A percentile compares a stretch with the other conserved stretches of the same genome.
These are phyloP conservation scores for Ophiosphaerella narmari DNA, from an alignment of 2,329 filamentous ascomycete genomes.

Conservation along the genomic window DNA sequence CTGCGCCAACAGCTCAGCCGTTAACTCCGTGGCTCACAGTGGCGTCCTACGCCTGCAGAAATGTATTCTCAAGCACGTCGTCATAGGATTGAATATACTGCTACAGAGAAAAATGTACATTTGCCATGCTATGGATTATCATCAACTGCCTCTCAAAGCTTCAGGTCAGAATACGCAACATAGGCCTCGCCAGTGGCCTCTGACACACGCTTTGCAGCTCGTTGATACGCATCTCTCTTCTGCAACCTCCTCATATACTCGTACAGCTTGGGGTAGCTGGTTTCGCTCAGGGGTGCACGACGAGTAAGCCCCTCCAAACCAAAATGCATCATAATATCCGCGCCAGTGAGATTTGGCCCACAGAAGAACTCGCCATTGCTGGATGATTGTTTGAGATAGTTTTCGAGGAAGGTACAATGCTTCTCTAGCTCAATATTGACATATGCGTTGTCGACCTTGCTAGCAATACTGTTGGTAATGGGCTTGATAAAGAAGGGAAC, in stretches of 20 bases:
- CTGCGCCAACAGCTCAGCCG: too few relatives aligned
- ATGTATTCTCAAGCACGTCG: too few relatives aligned
- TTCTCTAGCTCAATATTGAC: conserved; percentile 54
- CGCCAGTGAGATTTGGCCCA: conserved; percentile 54
- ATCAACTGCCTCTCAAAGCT: conserved; percentile 1
- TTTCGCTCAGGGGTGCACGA: conserved; percentile 45
- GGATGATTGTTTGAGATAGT: conserved; percentile 53
- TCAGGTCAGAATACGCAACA: conserved; percentile 38
- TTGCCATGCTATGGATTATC: not conserved
- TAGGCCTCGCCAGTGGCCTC: conserved; percentile 47
- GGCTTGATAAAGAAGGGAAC: conserved; percentile 73
- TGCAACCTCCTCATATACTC: conserved; percentile 54
- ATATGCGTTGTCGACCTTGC: conserved; percentile 52
- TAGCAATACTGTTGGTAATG: conserved; percentile 61
- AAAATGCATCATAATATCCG: conserved; percentile 60
- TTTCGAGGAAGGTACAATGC: conserved; percentile 58
- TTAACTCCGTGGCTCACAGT: too few relatives aligned
- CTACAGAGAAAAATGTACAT: too few relatives aligned
- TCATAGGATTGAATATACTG: too few relatives aligned
- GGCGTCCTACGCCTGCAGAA: too few relatives aligned
- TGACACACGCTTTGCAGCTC: conserved; percentile 56
- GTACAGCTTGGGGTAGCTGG: conserved; percentile 53
- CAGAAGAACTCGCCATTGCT: conserved; percentile 57
- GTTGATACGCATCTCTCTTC: conserved; percentile 52
- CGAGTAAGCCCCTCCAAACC: conserved; percentile 53